Evolutionary conservation across 768 basidiomycete genomes (phyloP).

Genomic region (Cystobasidium ongulense): DNA sequence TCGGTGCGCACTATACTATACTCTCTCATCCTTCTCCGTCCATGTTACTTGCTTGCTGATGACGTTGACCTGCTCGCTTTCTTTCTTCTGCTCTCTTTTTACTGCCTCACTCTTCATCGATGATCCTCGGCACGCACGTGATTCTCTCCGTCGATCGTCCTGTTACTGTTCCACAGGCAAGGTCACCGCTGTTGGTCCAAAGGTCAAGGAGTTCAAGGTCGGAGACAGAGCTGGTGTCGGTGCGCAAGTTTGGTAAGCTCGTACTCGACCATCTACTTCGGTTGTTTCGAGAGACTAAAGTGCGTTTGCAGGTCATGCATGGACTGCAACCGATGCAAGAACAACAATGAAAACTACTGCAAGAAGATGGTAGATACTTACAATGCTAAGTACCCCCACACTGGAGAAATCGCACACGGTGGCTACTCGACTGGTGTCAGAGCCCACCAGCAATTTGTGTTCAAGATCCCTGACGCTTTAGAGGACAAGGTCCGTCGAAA

Average conservation of each 20-base stretch:
- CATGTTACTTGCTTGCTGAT: neutral
- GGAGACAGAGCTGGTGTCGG: constrained; percentile 49
- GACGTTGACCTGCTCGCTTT: neutral
- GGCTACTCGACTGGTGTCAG: constrained; percentile 47
- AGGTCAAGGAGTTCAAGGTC: constrained; percentile 46
- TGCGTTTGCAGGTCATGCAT: constrained; percentile 33
- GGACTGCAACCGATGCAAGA: constrained; percentile 38
- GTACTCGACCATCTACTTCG: too few species aligned
- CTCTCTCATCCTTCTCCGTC: neutral
- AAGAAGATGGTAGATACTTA: constrained; percentile 29
- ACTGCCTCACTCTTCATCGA: neutral
- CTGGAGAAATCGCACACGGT: constrained; percentile 42
- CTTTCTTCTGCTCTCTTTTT: neutral
- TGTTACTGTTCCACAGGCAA: neutral
- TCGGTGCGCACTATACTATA: neutral
- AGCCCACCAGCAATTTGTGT: constrained; percentile 44
- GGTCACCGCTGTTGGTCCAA: constrained; percentile 42
- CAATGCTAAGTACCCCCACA: constrained; percentile 32
- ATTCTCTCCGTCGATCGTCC: neutral
- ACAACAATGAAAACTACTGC: constrained; percentile 39
- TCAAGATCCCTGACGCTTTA: constrained; percentile 46
- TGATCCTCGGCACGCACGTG: neutral
- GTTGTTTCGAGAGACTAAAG: too few species aligned
- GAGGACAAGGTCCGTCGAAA: constrained; percentile 34
- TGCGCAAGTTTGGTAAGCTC: constrained; percentile 44